Percentiles rank a stretch among this genome's conserved stretches.
Evolutionary conservation across 2,329 filamentous ascomycete genomes (phyloP).

Genomic region (Albophoma yamanashiensis): DNA sequence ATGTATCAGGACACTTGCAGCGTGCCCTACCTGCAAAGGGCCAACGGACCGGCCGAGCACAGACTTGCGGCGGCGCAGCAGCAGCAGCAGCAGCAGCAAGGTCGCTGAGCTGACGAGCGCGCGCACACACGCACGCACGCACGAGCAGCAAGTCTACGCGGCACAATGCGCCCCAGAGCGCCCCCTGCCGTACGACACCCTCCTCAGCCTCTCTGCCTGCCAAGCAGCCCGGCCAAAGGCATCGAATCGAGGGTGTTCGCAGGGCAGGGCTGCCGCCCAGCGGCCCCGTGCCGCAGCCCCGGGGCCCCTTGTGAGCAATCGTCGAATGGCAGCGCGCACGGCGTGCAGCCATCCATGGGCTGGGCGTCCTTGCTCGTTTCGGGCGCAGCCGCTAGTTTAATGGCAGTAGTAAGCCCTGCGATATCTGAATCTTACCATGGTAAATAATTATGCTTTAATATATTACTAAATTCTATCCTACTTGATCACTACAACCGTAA

Average conservation of each 20-base stretch:
- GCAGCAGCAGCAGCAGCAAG: too few species aligned
- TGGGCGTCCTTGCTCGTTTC: neutral
- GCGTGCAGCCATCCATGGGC: neutral
- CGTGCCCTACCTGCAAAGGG: too few species aligned
- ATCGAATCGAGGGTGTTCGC: neutral
- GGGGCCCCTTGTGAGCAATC: too few species aligned
- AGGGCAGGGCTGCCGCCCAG: neutral
- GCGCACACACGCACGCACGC: neutral
- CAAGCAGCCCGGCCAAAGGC: neutral
- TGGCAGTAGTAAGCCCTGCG: too few species aligned
- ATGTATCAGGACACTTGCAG: too few species aligned
- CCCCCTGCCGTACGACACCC: neutral
- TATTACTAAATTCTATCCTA: too few species aligned
- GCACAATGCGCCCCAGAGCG: neutral
- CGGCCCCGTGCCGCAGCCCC: too few species aligned
- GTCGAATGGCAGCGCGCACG: neutral
- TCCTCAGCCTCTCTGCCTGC: too few species aligned
- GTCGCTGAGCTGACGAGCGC: neutral
- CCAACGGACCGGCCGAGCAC: neutral
- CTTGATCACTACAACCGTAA: too few species aligned
- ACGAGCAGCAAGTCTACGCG: neutral
- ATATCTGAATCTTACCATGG: too few species aligned
- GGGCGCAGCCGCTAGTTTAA: neutral
- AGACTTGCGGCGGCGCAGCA: neutral
- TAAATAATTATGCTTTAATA: too few species aligned